Percentiles rank a stretch among this genome's conserved stretches.
These are phyloP conservation scores for Eremothecium coryli DNA, from an alignment of 1,139 yeast species.

Conservation along the genomic window DNA sequence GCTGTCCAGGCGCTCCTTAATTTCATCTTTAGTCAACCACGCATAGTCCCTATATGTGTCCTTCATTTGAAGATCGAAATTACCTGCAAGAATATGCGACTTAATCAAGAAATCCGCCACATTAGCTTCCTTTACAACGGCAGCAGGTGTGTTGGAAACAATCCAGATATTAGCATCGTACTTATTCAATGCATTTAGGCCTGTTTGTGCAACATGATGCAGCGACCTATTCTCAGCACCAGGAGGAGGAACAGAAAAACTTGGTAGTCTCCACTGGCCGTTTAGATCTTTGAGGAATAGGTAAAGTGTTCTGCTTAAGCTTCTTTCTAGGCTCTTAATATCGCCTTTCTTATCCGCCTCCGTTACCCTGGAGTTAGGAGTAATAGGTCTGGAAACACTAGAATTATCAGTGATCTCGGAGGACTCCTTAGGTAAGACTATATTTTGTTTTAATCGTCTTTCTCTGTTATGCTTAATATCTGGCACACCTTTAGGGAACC, in stretches of 20 bases:
- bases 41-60: constrained; percentile 41
- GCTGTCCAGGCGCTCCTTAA: constrained; percentile 43
- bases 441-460: constrained; percentile 69
- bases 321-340: constrained; percentile 62
- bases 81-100: constrained; percentile 86
- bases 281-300: constrained; percentile 44
- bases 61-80: constrained; percentile 46
- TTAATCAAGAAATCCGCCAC: constrained; percentile 53
- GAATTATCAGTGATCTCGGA: constrained; percentile 36
- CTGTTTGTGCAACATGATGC: constrained; percentile 67
- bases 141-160: constrained; percentile 83
- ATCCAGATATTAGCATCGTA: constrained; percentile 73
- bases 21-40: constrained; percentile 84
- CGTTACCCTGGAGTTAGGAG: constrained; percentile 63
- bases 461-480: constrained; percentile 84
- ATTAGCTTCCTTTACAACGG: constrained; percentile 39
- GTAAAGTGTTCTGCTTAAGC: constrained; percentile 70
- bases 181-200: constrained; percentile 67
- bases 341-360: constrained; percentile 64
- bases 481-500: constrained; percentile 76
- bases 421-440: constrained; percentile 52
- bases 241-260: constrained; percentile 39
- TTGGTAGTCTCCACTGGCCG: constrained; percentile 68
- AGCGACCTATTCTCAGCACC: constrained; percentile 38
- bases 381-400: constrained; percentile 59